These are phyloP conservation scores for Metschnikowia koreensis DNA, from an alignment of 805 yeast genomes.

Conservation along the genomic window DNA sequence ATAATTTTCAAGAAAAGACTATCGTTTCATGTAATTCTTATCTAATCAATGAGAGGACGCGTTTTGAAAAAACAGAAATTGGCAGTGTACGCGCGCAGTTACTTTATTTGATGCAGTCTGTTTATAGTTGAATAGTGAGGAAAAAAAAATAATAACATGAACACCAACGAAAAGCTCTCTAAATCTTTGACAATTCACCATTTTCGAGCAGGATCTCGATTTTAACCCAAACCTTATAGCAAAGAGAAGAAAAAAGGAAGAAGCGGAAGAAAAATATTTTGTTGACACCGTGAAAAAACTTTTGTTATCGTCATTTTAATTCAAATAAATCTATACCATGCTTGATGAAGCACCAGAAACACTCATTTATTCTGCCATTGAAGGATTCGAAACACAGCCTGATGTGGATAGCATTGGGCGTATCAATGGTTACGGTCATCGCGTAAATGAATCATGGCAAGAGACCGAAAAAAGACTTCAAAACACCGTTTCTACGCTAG, in stretches of 20 bases:
- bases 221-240: too few species aligned
- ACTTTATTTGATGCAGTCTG: neutral
- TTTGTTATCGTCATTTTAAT: neutral
- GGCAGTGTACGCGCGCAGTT: neutral
- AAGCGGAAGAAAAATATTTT: too few species aligned
- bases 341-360: conserved; percentile 33
- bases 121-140: too few species aligned
- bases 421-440: conserved; percentile 37
- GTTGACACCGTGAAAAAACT: neutral
- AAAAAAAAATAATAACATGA: too few species aligned
- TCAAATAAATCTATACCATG: conserved; percentile 16
- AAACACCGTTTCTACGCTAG: conserved; percentile 12
- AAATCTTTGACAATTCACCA: neutral
- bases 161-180: too few species aligned
- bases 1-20: too few species aligned
- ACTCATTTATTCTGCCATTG: conserved; percentile 42
- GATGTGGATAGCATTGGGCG: conserved; percentile 47
- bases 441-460: conserved; percentile 29
- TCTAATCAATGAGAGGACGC: neutral
- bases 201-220: neutral
- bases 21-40: too few species aligned
- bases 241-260: too few species aligned
- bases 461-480: conserved; percentile 21
- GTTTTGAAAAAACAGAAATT: neutral
- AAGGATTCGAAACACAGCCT: conserved; percentile 50